phyloP scores from a whole-genome alignment of 257 asterid genomes.

The Eustoma russellianum region DNA sequence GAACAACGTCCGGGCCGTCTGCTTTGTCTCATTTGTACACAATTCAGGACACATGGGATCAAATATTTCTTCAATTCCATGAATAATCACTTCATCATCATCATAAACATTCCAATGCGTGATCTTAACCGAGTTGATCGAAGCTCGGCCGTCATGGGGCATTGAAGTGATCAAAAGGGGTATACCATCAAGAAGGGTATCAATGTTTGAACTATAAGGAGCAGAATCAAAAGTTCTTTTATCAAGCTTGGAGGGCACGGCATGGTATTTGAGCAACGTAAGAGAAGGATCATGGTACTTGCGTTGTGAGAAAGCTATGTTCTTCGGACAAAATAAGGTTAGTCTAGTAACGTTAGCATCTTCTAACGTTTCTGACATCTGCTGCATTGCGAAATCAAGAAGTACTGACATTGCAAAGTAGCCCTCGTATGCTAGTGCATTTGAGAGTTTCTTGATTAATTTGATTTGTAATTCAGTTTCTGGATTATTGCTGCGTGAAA shows the following conservation, averaged over 20 bases:
- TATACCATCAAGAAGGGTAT: neutral
- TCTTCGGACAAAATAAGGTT: slow-evolving; percentile 4
- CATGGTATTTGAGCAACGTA: slow-evolving; percentile 4
- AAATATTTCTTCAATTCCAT: neutral
- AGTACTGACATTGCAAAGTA: slow-evolving; percentile 5
- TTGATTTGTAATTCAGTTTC: too few species aligned
- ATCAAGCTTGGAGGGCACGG: neutral
- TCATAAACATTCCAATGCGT: slow-evolving; percentile 1
- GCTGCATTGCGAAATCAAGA: neutral
- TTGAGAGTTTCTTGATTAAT: neutral
- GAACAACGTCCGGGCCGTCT: too few species aligned
- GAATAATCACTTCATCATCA: neutral
- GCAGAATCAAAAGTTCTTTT: neutral
- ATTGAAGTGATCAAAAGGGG: neutral
- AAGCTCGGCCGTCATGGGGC: neutral
- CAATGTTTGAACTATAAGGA: neutral
- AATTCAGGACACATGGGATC: neutral
- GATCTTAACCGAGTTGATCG: slow-evolving; percentile 4
- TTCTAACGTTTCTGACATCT: neutral
- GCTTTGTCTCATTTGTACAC: too few species aligned
- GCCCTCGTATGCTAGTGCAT: neutral
- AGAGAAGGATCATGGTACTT: slow-evolving; percentile 1
- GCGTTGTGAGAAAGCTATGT: neutral
- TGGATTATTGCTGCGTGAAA: too few species aligned
- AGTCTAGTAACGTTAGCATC: neutral